These are phyloP conservation scores for Schrenkiella parvula DNA, from an alignment of 345 rosid species.

Conservation along the genomic window DNA sequence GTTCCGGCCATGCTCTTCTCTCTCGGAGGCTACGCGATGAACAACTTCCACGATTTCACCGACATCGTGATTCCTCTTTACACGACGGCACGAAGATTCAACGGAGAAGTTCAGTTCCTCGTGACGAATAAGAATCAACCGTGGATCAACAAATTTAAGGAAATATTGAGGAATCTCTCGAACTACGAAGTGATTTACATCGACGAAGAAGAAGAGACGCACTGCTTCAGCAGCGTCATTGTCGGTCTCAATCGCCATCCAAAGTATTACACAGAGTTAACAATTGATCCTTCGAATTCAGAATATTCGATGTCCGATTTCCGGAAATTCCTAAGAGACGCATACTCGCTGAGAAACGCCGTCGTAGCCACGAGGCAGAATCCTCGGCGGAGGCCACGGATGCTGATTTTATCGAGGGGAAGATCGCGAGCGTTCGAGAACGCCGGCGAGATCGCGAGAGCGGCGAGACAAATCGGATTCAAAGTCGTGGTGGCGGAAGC, in stretches of 20 bases:
- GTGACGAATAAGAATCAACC: conserved; percentile 41
- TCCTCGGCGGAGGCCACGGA: conserved; percentile 40
- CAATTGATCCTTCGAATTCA: conserved; percentile 51
- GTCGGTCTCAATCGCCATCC: conserved; percentile 58
- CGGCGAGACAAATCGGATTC: conserved; percentile 47
- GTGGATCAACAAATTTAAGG: conserved; percentile 54
- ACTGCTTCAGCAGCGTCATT: conserved; percentile 52
- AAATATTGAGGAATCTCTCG: conserved; percentile 42
- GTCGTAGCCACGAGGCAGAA: conserved; percentile 24
- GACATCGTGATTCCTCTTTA: conserved; percentile 64
- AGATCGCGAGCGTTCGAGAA: conserved; percentile 55
- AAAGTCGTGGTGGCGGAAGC: conserved; percentile 56
- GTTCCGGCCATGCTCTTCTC: conserved; percentile 71
- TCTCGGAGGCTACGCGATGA: conserved; percentile 63
- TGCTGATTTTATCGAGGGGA: conserved; percentile 56
- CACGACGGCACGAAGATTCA: conserved; percentile 48
- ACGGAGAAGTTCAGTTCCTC: conserved; percentile 62
- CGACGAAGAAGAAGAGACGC: conserved; percentile 44
- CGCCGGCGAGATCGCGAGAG: conserved; percentile 35
- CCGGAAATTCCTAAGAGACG: conserved; percentile 44
- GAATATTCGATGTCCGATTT: conserved; percentile 55
- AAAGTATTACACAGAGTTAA: conserved; percentile 43
- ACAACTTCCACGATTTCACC: conserved; percentile 78
- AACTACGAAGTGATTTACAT: conserved; percentile 50
- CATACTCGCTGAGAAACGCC: conserved; percentile 44